Conservation (phyloP, 2,329 filamentous ascomycete genomes). For the Botrytis porri region DNA sequence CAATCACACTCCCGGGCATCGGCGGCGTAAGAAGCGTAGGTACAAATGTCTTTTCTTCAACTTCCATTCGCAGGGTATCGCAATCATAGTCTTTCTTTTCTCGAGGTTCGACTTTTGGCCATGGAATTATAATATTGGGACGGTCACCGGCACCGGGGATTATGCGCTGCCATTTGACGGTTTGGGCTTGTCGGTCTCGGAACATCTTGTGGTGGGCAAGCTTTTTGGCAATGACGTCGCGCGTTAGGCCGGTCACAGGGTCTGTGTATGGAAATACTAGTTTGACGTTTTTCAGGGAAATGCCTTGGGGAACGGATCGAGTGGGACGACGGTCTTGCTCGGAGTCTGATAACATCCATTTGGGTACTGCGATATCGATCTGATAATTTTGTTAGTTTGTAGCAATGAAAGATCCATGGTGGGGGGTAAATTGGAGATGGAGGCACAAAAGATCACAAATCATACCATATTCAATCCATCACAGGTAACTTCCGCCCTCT, state of each 20-base stretch:
- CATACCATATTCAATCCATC: slow-evolving; percentile 63
- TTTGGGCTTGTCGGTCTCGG: slow-evolving; percentile 49
- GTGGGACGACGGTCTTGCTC: slow-evolving; percentile 42
- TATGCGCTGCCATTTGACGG: slow-evolving; percentile 52
- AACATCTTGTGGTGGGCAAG: slow-evolving; percentile 54
- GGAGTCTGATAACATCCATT: slow-evolving; percentile 43
- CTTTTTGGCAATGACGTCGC: slow-evolving; percentile 76
- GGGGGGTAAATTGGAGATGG: not conserved
- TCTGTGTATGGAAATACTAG: slow-evolving; percentile 76
- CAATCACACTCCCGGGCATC: slow-evolving; percentile 73
- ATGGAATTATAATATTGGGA: slow-evolving; percentile 70
- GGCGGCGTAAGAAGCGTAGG: slow-evolving; percentile 76
- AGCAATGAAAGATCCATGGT: not conserved
- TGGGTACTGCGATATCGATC: slow-evolving; percentile 44
- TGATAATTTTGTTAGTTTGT: slow-evolving; percentile 23
- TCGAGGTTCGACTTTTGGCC: slow-evolving; percentile 58
- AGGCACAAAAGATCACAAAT: not conserved
- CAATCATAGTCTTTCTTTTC: slow-evolving; percentile 52
- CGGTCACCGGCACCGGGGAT: slow-evolving; percentile 55
- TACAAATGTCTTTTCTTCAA: slow-evolving; percentile 71
- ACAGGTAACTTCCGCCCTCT: slow-evolving; percentile 58
- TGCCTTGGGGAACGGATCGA: slow-evolving; percentile 33
- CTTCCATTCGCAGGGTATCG: slow-evolving; percentile 75
- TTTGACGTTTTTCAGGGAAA: slow-evolving; percentile 71
- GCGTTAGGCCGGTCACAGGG: slow-evolving; percentile 58